These are phyloP conservation scores for Pichia sorboxylosa DNA, from an alignment of 1,139 yeast species.

Conservation along the genomic window DNA sequence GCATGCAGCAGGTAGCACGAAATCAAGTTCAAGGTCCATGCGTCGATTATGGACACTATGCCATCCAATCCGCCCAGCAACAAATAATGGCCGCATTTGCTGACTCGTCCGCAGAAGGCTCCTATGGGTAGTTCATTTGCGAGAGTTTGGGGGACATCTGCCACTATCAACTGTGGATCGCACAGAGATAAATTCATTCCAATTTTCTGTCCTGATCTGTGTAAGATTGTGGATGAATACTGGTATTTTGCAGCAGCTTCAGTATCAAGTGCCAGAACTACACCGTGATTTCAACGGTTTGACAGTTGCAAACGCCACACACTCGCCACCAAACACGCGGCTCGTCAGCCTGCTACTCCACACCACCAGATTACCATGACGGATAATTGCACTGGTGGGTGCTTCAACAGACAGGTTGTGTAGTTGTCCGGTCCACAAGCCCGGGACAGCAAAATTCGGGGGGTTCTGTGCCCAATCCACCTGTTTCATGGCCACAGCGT, in stretches of 20 bases:
- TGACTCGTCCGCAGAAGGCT: conserved; percentile 58
- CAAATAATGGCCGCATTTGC: conserved; percentile 72
- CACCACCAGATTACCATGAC: too few relatives aligned
- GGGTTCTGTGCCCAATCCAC: too few relatives aligned
- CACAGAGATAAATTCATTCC: conserved; percentile 83
- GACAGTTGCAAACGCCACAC: not conserved
- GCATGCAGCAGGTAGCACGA: conserved; percentile 42
- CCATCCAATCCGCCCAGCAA: conserved; percentile 85
- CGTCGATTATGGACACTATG: conserved; percentile 64
- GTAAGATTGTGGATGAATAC: too few relatives aligned
- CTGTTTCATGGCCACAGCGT: too few relatives aligned
- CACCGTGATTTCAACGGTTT: not conserved
- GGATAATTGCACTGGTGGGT: too few relatives aligned
- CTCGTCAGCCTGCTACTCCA: too few relatives aligned
- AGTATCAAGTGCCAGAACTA: not conserved
- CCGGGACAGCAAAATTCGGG: too few relatives aligned
- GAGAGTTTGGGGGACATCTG: conserved; percentile 82
- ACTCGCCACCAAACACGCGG: not conserved
- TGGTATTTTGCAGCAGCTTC: too few relatives aligned
- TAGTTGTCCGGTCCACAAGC: too few relatives aligned
- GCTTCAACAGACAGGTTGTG: too few relatives aligned
- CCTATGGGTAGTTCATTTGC: conserved; percentile 57
- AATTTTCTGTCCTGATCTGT: too few relatives aligned
- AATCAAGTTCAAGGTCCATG: conserved; percentile 54
- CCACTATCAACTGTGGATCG: conserved; percentile 87